Evolutionary conservation across 2,329 filamentous ascomycete species (phyloP), one percentile per base, ranked within the genome.

Genomic region (Apiospora saccharicola): DNA sequence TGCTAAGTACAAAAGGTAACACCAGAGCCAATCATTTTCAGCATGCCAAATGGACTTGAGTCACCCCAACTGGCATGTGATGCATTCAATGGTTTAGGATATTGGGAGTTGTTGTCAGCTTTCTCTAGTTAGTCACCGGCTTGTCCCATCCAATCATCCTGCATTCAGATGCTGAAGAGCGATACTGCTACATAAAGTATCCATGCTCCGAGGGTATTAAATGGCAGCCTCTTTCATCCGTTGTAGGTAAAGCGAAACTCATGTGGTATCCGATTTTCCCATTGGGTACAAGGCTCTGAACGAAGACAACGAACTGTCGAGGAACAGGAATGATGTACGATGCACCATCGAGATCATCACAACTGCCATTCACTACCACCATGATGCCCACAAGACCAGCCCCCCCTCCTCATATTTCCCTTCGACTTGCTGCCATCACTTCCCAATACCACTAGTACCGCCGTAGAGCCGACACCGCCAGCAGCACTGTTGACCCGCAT

Each of bases 381-480:
- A 19, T 4, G 14, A 53, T 5, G 24, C 13, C 49, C 12, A 26
- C 51, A 57, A 61, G 16, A 22, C 64, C 64, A 12, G 64, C 13
- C 22, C 64, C 64, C 64, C 64, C 43, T 68, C 22, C 10, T 30
- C 7, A 44, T 68, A 22, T 68, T 68, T 22, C 37, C 64, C 24
- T 22, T n/a, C 4, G 43, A 44, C 12, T 22, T 46, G 7, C 37
- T 44, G 24, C 24, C 49, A n/a, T 5, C 47, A 24, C 49, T 4
- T 10, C 6, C 37, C 37, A 41, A 41, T 7, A 41, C 37, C 7
- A 10, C 37, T 10, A 10, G 37, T 41, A 41, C 37, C 37, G 37
- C 37, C 37, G 37, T 10, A 1, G 10, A 57, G 53, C 53, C 30
- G 22, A 61, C 30, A 37, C 0, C 4, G 3, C 10, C 8, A 14